These are phyloP conservation scores for Blumeria graminis DNA, from an alignment of 2,329 filamentous ascomycete genomes.

Conservation along the genomic window DNA sequence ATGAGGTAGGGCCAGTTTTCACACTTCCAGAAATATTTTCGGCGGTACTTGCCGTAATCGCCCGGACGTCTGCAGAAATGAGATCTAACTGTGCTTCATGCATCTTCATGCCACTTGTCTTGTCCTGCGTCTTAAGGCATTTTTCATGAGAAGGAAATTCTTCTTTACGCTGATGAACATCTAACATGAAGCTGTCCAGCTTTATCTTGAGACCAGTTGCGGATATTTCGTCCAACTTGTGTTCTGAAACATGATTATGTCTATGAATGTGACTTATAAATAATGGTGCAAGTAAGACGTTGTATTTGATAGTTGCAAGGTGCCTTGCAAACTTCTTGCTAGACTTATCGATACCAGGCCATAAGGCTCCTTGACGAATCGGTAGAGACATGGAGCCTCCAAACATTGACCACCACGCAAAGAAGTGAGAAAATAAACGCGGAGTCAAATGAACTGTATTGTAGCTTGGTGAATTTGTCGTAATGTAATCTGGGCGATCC, in stretches of 20 bases:
- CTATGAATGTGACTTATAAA: conserved; percentile 97
- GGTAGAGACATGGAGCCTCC: conserved; percentile 85
- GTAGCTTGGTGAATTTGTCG: conserved; percentile 66
- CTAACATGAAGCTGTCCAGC: conserved; percentile 90
- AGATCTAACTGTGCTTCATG: conserved; percentile 87
- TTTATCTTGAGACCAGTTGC: conserved; percentile 93
- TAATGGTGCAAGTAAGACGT: conserved; percentile 68
- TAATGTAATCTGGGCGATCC: conserved; percentile 58
- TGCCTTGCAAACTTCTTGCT: conserved; percentile 98
- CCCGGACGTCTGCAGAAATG: conserved; percentile 72
- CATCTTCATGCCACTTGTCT: conserved; percentile 84
- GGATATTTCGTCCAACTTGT: conserved; percentile 52
- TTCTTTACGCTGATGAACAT: conserved; percentile 81
- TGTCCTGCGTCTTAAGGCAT: conserved; percentile 49
- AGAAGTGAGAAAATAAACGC: conserved; percentile 95
- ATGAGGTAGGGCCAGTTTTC: conserved; percentile 28
- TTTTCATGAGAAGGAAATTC: conserved; percentile 67
- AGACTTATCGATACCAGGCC: conserved; percentile 81
- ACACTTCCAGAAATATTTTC: conserved; percentile 59
- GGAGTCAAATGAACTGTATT: conserved; percentile 90
- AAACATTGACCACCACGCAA: conserved; percentile 92
- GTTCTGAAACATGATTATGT: conserved; percentile 84
- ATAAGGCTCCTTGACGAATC: conserved; percentile 73
- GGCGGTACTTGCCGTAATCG: conserved; percentile 72
- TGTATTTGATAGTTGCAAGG: conserved; percentile 97